Evolutionary conservation across 2,329 filamentous ascomycete genomes (phyloP), one percentile per base, ranked within the genome.

Genomic region (Paraconiothyrium sp.): DNA sequence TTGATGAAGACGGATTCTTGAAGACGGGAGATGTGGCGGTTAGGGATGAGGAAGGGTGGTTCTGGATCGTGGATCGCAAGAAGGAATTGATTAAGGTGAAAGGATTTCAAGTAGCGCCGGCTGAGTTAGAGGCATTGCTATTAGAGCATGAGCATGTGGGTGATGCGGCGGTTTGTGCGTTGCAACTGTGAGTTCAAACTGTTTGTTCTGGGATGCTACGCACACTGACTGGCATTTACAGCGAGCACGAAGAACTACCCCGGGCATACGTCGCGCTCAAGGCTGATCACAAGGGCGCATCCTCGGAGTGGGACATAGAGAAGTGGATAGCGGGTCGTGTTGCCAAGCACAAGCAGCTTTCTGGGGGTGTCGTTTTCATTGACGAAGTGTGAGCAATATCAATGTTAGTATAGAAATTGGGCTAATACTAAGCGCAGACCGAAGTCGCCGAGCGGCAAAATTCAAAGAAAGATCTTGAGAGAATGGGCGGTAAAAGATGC

Each of bases 81-180:
- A 78, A 78, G 60, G 75, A 88, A 69, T 78, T 88, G 56, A 88
- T 88, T 76, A 88, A 88, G 71, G 85, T 87, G 37, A 87, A 85
- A 63, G 86, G 86, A 10, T 83, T 85, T 57, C 86, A 88, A 71
- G 86, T 88, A 13, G 84, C 86, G 11, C 86, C 86, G 0, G 85
- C 85, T 1, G 85, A 88, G 68, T 74, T 88, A 4, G 86, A 88
- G 72, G 84, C 83, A 5, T 66, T 87, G 10, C 72, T 88, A 24
- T 74, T 87, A 14, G 82, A 84, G 14, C 85, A 87, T 68, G 79
- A 81, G 2, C 79, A 78, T 1, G 76, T 92, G 27, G 82, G 81
- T 37, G 90, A 92, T 75, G 89, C 82, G 4, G 90, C 88, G 1
- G 89, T 92, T 16, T 62, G 62, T 41, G 62, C 62, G 20, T 51